Base-by-base conservation (phyloP, 148 eudicot species). In the Vaccinium corymbosum region DNA sequence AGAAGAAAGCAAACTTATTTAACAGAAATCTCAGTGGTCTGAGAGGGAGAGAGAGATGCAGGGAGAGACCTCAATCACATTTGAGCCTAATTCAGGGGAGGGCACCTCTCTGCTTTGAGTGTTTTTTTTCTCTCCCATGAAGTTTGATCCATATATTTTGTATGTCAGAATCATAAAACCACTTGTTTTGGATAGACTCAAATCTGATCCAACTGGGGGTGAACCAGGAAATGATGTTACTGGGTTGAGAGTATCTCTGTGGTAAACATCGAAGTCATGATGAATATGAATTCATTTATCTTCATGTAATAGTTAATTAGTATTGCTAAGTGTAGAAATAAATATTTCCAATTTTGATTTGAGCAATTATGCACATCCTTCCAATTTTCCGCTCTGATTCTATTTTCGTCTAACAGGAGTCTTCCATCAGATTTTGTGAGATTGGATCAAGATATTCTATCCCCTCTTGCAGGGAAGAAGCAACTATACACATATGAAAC, bases 401-500 rank as follows among this genome's bases (percentile, higher is more conserved):
- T 78, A 59, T 55, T 84, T 66, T 79, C 52, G 83, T 49, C 62
- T 72, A 71, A 85, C 91, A 95, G 98, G 93, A 93, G 92, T 87
- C 86, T 90, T 77, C 98, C 95, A 22, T n/a, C 95, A 68, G 96
- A 94, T 90, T 95, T 92, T 82, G 96, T 95, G 84, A 91, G 98
- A 84, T 83, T 95, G 81, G 98, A 95, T 90, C 98, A 95, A 90
- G 98, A 95, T 88, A 95, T 95, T 51, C 80, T 95, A 82, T 90
- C 96, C 66, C 98, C 98, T 48, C 95, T 95, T 59, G 98, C 98
- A 22, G 98, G 98, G 74, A 95, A 95, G 87, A 91, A 92, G 84
- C 90, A 92, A 84, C 87, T 95, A 70, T 94, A 92, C 80, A 93
- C 94, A 68, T 95, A 94, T 66, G 98, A 95, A 88, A 95, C 98